Conservation (phyloP, 371 early-diverging fungal genomes). For the Rhizopus microsporus region DNA sequence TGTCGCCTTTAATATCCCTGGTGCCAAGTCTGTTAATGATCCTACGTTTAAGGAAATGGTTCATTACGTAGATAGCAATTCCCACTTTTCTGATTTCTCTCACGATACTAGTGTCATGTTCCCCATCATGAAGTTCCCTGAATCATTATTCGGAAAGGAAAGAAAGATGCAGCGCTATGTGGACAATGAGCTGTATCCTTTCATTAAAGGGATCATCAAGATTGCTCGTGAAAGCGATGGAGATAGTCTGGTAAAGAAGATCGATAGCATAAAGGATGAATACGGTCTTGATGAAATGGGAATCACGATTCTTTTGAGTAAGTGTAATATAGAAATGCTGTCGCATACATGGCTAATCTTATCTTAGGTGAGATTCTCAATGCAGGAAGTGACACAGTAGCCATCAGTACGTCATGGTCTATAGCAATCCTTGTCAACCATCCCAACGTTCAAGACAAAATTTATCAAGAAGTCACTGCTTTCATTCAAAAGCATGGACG, state of each 20-base stretch:
- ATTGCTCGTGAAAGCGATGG: conserved; percentile 4
- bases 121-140: conserved; percentile 13
- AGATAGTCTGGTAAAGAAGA: conserved; percentile 14
- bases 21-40: conserved; percentile 8
- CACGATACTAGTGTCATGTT: conserved; percentile 4
- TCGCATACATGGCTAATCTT: background rate
- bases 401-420: conserved; percentile 22
- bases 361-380: conserved; percentile 15
- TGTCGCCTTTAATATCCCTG: conserved; percentile 5
- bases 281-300: conserved; percentile 14
- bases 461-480: conserved; percentile 17
- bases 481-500: conserved; percentile 12
- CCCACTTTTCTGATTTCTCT: background rate
- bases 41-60: conserved; percentile 9
- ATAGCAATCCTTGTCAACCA: conserved; percentile 28
- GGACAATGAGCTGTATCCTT: background rate
- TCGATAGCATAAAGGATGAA: conserved; percentile 16
- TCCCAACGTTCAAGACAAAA: conserved; percentile 19
- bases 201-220: background rate
- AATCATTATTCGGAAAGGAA: conserved; percentile 11
- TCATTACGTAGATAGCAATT: background rate
- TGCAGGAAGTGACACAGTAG: conserved; percentile 27
- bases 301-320: conserved; percentile 26
- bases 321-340: background rate
- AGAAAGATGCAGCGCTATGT: background rate